A percentile compares a stretch with the other conserved stretches of the same genome.
These are phyloP conservation scores for Pholiota conissans DNA, from an alignment of 768 basidiomycete species.

Conservation along the genomic window DNA sequence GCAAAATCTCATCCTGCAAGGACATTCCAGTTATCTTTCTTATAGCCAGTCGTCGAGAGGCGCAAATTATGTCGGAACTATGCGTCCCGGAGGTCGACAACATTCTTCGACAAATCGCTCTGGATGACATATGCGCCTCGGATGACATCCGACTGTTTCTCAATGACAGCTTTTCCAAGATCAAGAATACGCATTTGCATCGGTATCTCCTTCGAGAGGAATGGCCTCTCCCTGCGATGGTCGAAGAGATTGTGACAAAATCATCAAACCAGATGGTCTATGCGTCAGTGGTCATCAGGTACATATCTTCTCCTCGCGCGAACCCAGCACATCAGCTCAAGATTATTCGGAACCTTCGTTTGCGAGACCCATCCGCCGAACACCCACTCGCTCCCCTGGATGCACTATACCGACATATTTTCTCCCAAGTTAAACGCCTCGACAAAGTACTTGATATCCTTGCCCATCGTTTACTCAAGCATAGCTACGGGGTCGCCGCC, in stretches of 20 bases:
- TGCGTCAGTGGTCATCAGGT: constrained; percentile 1
- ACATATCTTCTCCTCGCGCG: background rate
- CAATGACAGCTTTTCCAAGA: background rate
- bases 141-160: background rate
- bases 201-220: background rate
- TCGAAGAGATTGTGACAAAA: background rate
- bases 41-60: constrained; percentile 1
- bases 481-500: background rate
- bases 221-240: background rate
- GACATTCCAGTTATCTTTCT: background rate
- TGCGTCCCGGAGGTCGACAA: too few species aligned
- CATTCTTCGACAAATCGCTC: background rate
- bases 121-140: background rate
- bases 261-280: constrained; percentile 6
- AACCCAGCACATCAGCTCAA: background rate
- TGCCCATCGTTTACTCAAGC: background rate
- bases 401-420: constrained; percentile 2
- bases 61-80: background rate
- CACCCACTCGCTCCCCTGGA: constrained; percentile 4
- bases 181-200: background rate
- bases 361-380: background rate
- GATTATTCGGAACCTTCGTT: background rate
- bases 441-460: background rate
- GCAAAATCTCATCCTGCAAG: background rate
- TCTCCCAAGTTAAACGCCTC: background rate